Evolutionary conservation across 352 stramenopile species (phyloP).

Genomic region (Pythium phragmitis): DNA sequence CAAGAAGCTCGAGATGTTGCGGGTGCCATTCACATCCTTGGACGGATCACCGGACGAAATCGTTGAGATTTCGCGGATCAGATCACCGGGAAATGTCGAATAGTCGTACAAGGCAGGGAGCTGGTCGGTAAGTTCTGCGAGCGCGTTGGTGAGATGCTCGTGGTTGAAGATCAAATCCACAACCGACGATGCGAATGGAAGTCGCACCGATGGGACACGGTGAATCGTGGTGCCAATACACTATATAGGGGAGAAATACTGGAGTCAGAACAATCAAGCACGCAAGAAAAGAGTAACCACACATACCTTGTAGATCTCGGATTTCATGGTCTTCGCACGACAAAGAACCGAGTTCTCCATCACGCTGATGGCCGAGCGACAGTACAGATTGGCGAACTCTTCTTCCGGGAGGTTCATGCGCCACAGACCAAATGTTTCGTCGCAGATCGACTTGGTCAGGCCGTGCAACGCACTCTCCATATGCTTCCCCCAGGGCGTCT

Average conservation of each 20-base stretch:
- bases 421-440: slow-evolving; percentile 70
- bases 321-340: slow-evolving; percentile 57
- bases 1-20: slow-evolving; percentile 76
- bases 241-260: slow-evolving; percentile 24
- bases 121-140: slow-evolving; percentile 64
- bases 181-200: slow-evolving; percentile 66
- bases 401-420: slow-evolving; percentile 81
- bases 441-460: slow-evolving; percentile 60
- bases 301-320: slow-evolving; percentile 65
- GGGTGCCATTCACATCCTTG: slow-evolving; percentile 68
- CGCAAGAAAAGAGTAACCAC: not conserved
- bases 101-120: slow-evolving; percentile 66
- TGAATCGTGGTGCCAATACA: slow-evolving; percentile 58
- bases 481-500: slow-evolving; percentile 58
- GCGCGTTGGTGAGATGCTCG: slow-evolving; percentile 56
- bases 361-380: slow-evolving; percentile 62
- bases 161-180: slow-evolving; percentile 76
- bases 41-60: slow-evolving; percentile 68
- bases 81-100: slow-evolving; percentile 55
- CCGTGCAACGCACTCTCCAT: slow-evolving; percentile 56
- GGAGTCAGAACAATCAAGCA: not conserved
- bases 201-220: slow-evolving; percentile 63
- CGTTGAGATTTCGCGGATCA: slow-evolving; percentile 77
- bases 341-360: slow-evolving; percentile 65
- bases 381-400: slow-evolving; percentile 79